Evolutionary conservation across 148 eudicot genomes (phyloP).

Genomic region (Chenopodium berlandieri): DNA sequence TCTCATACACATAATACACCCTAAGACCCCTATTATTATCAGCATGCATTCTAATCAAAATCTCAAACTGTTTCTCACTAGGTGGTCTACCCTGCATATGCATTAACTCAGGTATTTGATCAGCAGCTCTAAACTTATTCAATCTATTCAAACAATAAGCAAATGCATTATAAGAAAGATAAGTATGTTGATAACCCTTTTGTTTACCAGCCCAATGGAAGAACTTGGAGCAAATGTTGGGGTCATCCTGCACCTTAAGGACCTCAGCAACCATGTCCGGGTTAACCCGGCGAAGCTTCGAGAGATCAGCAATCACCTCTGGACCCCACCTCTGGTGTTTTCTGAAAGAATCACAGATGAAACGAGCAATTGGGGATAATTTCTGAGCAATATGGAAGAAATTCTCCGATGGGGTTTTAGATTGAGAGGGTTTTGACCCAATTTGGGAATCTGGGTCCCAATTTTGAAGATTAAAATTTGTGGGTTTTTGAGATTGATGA

Average conservation of each 20-base stretch:
- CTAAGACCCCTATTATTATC: constrained; percentile 84
- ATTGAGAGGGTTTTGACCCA: not conserved
- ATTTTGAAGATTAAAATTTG: constrained; percentile 49
- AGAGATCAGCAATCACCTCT: constrained; percentile 54
- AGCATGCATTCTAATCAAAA: constrained; percentile 85
- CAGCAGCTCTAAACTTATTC: constrained; percentile 76
- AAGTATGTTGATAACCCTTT: constrained; percentile 82
- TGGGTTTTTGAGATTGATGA: constrained; percentile 26
- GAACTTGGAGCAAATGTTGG: constrained; percentile 62
- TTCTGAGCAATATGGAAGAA: constrained; percentile 54
- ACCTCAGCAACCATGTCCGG: constrained; percentile 82
- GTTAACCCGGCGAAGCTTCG: constrained; percentile 70
- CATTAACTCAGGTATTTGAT: constrained; percentile 94
- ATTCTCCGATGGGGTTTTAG: constrained; percentile 43
- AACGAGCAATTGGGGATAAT: constrained; percentile 80
- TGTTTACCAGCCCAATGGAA: constrained; percentile 99
- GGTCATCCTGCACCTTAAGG: constrained; percentile 64
- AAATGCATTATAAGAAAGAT: constrained; percentile 77
- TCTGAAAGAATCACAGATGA: constrained; percentile 71
- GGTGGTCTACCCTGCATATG: constrained; percentile 81
- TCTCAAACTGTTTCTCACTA: constrained; percentile 89
- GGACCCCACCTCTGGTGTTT: constrained; percentile 74
- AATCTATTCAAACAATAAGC: constrained; percentile 72
- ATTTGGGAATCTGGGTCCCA: constrained; percentile 65
- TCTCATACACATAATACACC: constrained; percentile 83